Base-by-base conservation (phyloP, 2,329 filamentous ascomycete genomes). In the Malbranchea zuffiana region DNA sequence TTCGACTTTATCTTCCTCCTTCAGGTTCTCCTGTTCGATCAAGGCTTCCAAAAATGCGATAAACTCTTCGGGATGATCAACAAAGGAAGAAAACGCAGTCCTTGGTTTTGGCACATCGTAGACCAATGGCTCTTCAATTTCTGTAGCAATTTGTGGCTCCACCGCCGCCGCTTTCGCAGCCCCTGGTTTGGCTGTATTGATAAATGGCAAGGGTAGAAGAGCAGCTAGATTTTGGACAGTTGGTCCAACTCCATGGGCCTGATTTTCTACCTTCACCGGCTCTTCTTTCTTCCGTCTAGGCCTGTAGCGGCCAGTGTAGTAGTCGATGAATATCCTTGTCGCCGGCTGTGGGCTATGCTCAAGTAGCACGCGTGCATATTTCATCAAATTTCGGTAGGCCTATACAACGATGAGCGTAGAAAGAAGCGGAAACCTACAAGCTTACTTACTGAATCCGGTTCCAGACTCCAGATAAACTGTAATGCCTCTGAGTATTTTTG, bases 11-110 rank as follows among this genome's bases (percentile, higher is more conserved):
- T 95, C 82, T 6, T 76, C 71, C 23, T 82, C 69, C 13, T 75
- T 76, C n/a, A 93, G 60, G 15, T 73, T 71, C 13, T 77, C 68
- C 40, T 86, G 79, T 33, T 78, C 66, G 4, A 93, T 72, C 43
- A 88, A 87, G 4, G 86, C 85, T 60, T 98, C 88, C 0, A 98
- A 68, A 54, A 98, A 98, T 11, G 77, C 67, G 44, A 96, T 88
- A 50, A 98, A 96, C 52, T 95, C 79, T 40, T 87, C 75, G 0
- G 90, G 74, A 53, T 95, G 87, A 51, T 95, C 88, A 42, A 98
- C 87, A 52, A 98, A 98, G 0, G 84, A 88, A 1, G 90, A 95
- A 51, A 98, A 98, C 0, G 90, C 88, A 1, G 80, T 86, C 43
- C 88, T 71, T 4, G 90, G 88, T 40, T 80, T 81, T 0, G 90